Evolutionary conservation across 257 asterid genomes (phyloP).

Genomic region (Striga asiatica): DNA sequence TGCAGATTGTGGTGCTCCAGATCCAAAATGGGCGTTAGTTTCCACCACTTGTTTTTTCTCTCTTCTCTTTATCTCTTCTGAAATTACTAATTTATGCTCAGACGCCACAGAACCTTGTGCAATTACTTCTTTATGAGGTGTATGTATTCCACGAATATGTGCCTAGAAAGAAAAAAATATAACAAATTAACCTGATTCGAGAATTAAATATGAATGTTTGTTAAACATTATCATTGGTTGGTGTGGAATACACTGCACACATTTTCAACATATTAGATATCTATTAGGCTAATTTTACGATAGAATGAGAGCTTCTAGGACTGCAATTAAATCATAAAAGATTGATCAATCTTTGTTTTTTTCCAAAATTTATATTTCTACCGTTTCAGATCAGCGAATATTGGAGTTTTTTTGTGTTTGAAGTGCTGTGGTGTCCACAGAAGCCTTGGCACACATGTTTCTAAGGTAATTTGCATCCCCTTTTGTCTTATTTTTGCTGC

Average conservation of each 20-base stretch:
- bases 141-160: background rate
- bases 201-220: background rate
- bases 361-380: background rate
- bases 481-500: background rate
- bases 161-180: background rate
- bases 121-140: background rate
- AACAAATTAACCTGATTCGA: background rate
- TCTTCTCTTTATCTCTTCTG: background rate
- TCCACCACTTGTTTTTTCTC: conserved; percentile 1
- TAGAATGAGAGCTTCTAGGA: background rate
- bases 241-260: background rate
- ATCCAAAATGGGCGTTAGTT: conserved; percentile 99
- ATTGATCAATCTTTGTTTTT: background rate
- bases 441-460: conserved; percentile 70
- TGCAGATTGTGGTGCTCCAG: conserved; percentile 89
- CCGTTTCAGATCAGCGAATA: conserved; percentile 65
- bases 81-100: background rate
- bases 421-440: conserved; percentile 88
- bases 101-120: background rate
- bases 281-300: background rate
- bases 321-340: background rate
- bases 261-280: background rate
- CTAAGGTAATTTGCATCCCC: conserved; percentile 44
- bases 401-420: conserved; percentile 86
- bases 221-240: background rate